phyloP scores from a whole-genome alignment of 2,329 filamentous ascomycete species.

The Paracoccidioides brasiliensis region DNA sequence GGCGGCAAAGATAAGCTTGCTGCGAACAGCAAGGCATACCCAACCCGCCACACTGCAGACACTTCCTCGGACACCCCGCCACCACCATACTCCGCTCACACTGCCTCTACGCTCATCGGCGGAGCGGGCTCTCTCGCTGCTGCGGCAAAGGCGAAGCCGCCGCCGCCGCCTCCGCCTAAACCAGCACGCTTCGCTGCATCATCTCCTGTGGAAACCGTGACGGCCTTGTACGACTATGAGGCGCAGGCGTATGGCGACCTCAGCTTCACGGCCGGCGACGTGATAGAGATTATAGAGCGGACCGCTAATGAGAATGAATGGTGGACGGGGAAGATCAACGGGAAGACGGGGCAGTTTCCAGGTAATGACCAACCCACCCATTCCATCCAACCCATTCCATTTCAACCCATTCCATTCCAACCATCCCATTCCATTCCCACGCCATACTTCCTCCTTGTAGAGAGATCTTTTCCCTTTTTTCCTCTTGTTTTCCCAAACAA shows the following conservation, averaged over 20 bases:
- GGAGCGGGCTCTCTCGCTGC: constrained; percentile 34
- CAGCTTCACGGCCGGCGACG: constrained; percentile 75
- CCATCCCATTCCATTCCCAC: background rate
- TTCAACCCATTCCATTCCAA: background rate
- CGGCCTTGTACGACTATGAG: constrained; percentile 89
- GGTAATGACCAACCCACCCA: constrained; percentile 44
- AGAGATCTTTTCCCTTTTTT: background rate
- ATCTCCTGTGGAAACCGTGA: constrained; percentile 60
- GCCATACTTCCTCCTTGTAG: background rate
- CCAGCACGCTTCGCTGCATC: constrained; percentile 53
- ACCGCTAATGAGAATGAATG: constrained; percentile 93
- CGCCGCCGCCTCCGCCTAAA: constrained; percentile 63
- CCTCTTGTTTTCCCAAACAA: background rate
- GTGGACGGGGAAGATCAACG: constrained; percentile 77
- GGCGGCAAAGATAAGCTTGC: constrained; percentile 24
- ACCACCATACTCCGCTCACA: constrained; percentile 53
- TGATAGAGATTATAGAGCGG: constrained; percentile 73
- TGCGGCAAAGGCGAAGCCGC: constrained; percentile 53
- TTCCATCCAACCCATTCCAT: background rate
- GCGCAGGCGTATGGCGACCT: constrained; percentile 90
- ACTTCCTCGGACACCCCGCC: constrained; percentile 48
- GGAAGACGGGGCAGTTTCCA: constrained; percentile 82
- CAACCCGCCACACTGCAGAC: constrained; percentile 23
- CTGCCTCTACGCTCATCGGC: constrained; percentile 22
- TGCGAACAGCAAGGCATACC: constrained; percentile 24